Conservation (phyloP, 495 filamentous ascomycete genomes). For the Tuber indicum region DNA sequence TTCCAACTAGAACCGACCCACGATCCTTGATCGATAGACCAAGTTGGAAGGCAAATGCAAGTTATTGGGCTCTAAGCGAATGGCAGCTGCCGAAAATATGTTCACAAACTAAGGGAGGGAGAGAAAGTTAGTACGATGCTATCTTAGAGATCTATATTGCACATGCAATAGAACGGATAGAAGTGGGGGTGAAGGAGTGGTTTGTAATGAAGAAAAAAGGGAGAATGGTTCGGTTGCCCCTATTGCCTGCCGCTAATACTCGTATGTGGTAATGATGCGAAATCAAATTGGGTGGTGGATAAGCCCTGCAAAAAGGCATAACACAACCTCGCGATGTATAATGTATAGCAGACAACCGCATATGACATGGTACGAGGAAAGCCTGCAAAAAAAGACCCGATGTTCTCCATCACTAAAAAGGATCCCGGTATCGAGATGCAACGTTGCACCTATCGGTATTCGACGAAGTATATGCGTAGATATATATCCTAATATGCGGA, state of each 20-base stretch:
- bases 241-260: neutral
- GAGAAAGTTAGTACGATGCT: neutral
- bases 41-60: constrained; percentile 7
- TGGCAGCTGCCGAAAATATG: neutral
- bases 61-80: neutral
- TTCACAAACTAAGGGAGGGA: neutral
- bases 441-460: constrained; percentile 4
- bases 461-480: neutral
- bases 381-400: constrained; percentile 6
- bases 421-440: neutral
- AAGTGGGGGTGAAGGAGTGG: neutral
- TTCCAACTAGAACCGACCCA: constrained; percentile 25
- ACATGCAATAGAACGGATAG: constrained; percentile 7
- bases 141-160: constrained; percentile 2
- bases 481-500: neutral
- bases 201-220: neutral
- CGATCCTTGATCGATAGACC: constrained; percentile 35
- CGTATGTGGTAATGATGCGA: neutral
- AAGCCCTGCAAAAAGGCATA: neutral
- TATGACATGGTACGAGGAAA: neutral
- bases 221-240: neutral
- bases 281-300: constrained; percentile 4
- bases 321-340: neutral
- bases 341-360: constrained; percentile 1
- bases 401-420: neutral